Conservation (phyloP, 2,329 filamentous ascomycete species). For the Cladosporium colombiae region DNA sequence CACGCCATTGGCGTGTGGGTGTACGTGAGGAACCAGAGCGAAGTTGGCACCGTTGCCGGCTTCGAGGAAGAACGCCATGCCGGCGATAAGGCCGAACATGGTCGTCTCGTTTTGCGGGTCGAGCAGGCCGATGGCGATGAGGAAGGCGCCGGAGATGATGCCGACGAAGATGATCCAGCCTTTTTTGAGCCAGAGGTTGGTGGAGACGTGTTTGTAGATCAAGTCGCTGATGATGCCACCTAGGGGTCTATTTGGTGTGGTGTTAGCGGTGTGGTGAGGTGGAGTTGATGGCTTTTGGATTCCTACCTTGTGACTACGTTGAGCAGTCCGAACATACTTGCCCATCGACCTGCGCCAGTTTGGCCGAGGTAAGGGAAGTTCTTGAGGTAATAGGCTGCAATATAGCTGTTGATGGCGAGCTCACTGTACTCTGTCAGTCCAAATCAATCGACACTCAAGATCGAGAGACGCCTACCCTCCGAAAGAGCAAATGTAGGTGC, state of each 20-base stretch:
- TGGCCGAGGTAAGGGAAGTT: conserved; percentile 57
- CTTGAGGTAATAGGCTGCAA: conserved; percentile 57
- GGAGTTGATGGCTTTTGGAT: neutral
- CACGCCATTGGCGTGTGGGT: conserved; percentile 70
- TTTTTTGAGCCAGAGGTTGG: conserved; percentile 62
- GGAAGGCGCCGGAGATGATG: conserved; percentile 56
- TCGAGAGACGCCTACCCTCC: conserved; percentile 36
- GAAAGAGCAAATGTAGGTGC: conserved; percentile 58
- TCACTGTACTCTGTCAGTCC: conserved; percentile 38
- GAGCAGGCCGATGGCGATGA: conserved; percentile 58
- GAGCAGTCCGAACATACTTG: conserved; percentile 70
- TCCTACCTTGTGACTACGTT: conserved; percentile 58
- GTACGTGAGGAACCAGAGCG: conserved; percentile 79
- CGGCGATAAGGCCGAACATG: conserved; percentile 74
- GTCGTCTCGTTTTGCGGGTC: conserved; percentile 61
- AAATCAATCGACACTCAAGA: neutral
- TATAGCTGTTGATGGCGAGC: conserved; percentile 58
- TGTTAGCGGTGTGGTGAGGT: neutral
- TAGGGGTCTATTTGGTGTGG: conserved; percentile 49
- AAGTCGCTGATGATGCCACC: conserved; percentile 61
- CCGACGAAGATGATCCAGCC: conserved; percentile 57
- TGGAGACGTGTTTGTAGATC: conserved; percentile 52
- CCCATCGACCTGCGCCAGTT: conserved; percentile 58
- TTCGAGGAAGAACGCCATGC: conserved; percentile 75
- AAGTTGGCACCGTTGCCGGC: conserved; percentile 83